Evolutionary conservation across 495 filamentous ascomycete species (phyloP).

Genomic region (Lichenothelia convexa): DNA sequence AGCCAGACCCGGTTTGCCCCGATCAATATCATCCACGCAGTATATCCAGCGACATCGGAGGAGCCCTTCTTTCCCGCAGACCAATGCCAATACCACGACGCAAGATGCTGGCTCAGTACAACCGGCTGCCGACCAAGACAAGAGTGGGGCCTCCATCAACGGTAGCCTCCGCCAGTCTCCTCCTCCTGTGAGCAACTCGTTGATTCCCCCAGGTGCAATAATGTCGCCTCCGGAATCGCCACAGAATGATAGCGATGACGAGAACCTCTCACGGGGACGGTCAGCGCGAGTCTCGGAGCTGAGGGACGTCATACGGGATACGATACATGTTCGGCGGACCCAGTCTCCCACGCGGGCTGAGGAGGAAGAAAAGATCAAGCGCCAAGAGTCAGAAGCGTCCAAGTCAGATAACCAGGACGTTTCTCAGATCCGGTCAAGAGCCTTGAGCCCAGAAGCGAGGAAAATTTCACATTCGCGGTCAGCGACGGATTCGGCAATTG

Average conservation of each 20-base stretch:
- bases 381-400: no score
- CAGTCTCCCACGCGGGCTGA: conserved; percentile 35
- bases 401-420: conserved; percentile 14
- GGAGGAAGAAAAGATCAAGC: no score
- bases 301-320: conserved; percentile 60
- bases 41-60: conserved; percentile 53
- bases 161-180: conserved; percentile 54
- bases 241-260: conserved; percentile 67
- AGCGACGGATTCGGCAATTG: conserved; percentile 50
- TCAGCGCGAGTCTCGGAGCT: conserved; percentile 56
- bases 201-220: conserved; percentile 61
- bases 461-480: conserved; percentile 68
- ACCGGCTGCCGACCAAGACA: background rate
- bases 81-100: conserved; percentile 4
- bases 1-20: conserved; percentile 42
- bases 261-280: conserved; percentile 8
- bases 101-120: conserved; percentile 1
- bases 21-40: conserved; percentile 60
- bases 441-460: conserved; percentile 37
- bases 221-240: conserved; percentile 78
- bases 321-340: conserved; percentile 50
- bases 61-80: conserved; percentile 35
- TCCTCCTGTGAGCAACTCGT: conserved; percentile 49
- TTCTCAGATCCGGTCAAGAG: conserved; percentile 6
- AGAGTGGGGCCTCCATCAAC: conserved; percentile 3